A percentile compares a stretch with the other conserved stretches of the same genome.
These are phyloP conservation scores for Antitrichia curtipendula DNA, from an alignment of 225 moss, liverwort and hornwort genomes.

Conservation along the genomic window DNA sequence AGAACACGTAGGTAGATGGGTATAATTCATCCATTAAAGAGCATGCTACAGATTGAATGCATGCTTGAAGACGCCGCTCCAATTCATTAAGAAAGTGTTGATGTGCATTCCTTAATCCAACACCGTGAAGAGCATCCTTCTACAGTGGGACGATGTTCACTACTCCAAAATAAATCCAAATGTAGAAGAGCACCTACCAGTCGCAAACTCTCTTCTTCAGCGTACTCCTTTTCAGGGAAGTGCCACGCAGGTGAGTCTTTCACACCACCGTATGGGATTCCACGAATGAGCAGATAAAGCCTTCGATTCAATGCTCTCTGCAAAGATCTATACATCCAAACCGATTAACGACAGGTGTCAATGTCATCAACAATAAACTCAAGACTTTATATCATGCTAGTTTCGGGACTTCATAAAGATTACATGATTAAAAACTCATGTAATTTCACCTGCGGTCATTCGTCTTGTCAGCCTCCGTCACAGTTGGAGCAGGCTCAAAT, in stretches of 20 bases:
- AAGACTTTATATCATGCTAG: background rate
- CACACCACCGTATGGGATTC: constrained; percentile 40
- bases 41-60: background rate
- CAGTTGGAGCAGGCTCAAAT: constrained; percentile 66
- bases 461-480: constrained; percentile 67
- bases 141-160: background rate
- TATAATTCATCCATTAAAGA: background rate
- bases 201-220: constrained; percentile 63
- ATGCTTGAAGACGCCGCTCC: background rate
- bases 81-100: background rate
- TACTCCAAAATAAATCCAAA: background rate
- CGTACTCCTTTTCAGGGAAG: constrained; percentile 79
- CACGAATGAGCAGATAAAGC: constrained; percentile 80
- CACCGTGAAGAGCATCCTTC: background rate
- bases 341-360: background rate
- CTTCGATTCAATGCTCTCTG: constrained; percentile 57
- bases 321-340: constrained; percentile 53
- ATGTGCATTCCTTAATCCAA: background rate
- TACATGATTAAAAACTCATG: background rate
- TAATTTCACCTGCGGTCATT: constrained; percentile 58
- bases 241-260: constrained; percentile 74
- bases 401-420: background rate
- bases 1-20: background rate
- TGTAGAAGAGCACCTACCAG: constrained; percentile 14
- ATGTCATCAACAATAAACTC: background rate